phyloP scores from a whole-genome alignment of 805 yeast genomes.

The Nakazawaea holstii region DNA sequence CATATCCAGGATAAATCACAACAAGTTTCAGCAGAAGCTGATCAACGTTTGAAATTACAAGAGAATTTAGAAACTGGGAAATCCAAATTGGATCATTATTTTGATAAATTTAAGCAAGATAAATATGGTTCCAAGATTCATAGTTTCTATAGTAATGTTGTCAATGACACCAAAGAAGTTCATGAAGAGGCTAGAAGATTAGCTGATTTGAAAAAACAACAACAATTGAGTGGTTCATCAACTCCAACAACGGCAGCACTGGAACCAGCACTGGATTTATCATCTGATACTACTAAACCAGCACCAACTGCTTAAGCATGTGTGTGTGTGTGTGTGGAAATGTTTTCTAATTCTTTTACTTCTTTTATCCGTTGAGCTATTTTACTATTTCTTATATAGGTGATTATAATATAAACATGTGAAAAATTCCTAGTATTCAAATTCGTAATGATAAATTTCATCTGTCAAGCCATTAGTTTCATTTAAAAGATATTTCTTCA shows the following conservation, averaged over 20 bases:
- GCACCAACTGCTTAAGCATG: not conserved
- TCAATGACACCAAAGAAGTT: slow-evolving; percentile 54
- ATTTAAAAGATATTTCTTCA: slow-evolving; percentile 18
- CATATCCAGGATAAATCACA: slow-evolving; percentile 51
- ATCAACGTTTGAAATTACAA: slow-evolving; percentile 34
- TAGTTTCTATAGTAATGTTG: slow-evolving; percentile 50
- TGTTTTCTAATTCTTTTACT: too few relatives aligned
- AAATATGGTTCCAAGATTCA: slow-evolving; percentile 57
- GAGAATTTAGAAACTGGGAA: slow-evolving; percentile 31
- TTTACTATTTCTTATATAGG: too few relatives aligned
- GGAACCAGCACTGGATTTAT: not conserved
- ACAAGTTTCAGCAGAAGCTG: slow-evolving; percentile 25
- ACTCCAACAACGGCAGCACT: not conserved
- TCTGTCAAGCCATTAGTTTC: slow-evolving; percentile 29
- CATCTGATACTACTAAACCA: not conserved
- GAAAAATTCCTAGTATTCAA: too few relatives aligned
- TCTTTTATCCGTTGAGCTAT: too few relatives aligned
- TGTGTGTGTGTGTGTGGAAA: too few relatives aligned
- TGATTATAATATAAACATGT: too few relatives aligned
- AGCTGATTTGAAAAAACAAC: slow-evolving; percentile 49
- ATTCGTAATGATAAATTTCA: slow-evolving; percentile 17
- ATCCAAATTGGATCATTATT: slow-evolving; percentile 35
- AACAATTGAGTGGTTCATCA: slow-evolving; percentile 8
- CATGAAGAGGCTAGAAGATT: slow-evolving; percentile 72
- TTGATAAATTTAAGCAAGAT: slow-evolving; percentile 38